Percentiles rank a stretch among this genome's conserved stretches.
Evolutionary conservation across 257 asterid genomes (phyloP).

Genomic region (Solanum gandarillasii): DNA sequence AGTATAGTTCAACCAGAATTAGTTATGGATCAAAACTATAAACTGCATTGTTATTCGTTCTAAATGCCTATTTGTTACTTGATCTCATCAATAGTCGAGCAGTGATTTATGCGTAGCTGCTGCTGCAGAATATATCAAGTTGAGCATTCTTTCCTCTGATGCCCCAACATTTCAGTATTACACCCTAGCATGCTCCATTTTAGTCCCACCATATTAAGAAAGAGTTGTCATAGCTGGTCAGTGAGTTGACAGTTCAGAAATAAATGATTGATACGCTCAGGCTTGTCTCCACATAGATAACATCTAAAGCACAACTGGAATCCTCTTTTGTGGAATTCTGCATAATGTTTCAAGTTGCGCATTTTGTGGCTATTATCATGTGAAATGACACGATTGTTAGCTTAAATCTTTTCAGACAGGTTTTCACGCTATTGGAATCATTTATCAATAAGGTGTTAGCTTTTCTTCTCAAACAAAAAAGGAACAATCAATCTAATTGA

Average conservation of each 20-base stretch:
- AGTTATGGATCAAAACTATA: background rate
- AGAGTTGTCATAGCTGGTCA: background rate
- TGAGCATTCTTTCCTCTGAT: background rate
- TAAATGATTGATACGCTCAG: background rate
- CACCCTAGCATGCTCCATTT: background rate
- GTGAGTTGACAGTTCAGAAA: background rate
- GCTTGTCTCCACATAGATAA: background rate
- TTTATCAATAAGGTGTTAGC: background rate
- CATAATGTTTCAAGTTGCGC: background rate
- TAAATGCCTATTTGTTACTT: background rate
- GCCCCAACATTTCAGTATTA: background rate
- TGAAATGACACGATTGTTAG: background rate
- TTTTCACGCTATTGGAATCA: background rate
- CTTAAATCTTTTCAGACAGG: background rate
- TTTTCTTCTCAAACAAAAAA: background rate
- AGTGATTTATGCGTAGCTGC: background rate
- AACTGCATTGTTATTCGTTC: background rate
- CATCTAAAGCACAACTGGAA: background rate
- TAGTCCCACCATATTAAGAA: background rate
- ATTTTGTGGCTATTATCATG: background rate
- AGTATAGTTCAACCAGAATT: constrained; percentile 14
- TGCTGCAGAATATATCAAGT: background rate
- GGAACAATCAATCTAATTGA: background rate
- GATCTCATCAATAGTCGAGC: background rate
- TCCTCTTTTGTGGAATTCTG: background rate